A percentile compares a stretch with the other conserved stretches of the same genome.
phyloP scores from a whole-genome alignment of 2,329 filamentous ascomycete genomes.

The Sporothrix brasiliensis region DNA sequence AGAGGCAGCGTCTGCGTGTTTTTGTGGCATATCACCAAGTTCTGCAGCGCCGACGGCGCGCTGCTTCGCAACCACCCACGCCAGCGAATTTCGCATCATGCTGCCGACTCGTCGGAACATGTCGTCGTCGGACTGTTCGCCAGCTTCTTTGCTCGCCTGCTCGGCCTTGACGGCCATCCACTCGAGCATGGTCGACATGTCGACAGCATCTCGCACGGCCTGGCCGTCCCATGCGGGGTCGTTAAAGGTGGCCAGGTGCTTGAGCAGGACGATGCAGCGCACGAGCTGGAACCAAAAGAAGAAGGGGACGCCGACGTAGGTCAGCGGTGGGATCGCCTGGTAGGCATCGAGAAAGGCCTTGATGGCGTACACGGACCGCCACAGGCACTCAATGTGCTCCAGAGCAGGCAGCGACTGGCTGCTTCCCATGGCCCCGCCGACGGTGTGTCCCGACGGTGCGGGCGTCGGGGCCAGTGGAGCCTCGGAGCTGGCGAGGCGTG shows the following conservation, averaged over 20 bases:
- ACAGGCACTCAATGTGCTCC: slow-evolving; percentile 43
- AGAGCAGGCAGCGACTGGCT: slow-evolving; percentile 37
- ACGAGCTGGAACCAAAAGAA: slow-evolving; percentile 46
- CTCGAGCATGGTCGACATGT: slow-evolving; percentile 42
- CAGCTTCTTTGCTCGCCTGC: slow-evolving; percentile 39
- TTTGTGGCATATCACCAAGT: background rate
- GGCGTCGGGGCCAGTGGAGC: slow-evolving; percentile 39
- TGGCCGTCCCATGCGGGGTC: slow-evolving; percentile 47
- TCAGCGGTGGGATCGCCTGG: slow-evolving; percentile 38
- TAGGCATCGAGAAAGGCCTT: slow-evolving; percentile 44
- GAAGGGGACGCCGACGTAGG: slow-evolving; percentile 42
- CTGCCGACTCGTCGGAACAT: slow-evolving; percentile 2
- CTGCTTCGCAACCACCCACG: slow-evolving; percentile 7
- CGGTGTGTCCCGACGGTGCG: background rate
- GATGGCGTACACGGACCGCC: slow-evolving; percentile 43
- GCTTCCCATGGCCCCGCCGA: background rate
- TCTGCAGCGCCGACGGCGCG: background rate
- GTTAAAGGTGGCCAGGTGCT: slow-evolving; percentile 44
- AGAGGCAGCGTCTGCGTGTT: too few species aligned
- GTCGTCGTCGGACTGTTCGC: slow-evolving; percentile 47
- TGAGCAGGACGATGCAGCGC: slow-evolving; percentile 43
- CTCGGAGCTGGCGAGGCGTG: slow-evolving; percentile 38
- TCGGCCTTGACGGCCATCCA: slow-evolving; percentile 41
- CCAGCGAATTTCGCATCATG: slow-evolving; percentile 12
- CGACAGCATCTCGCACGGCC: slow-evolving; percentile 42